Percentiles rank a stretch among this genome's conserved stretches.
These are phyloP conservation scores for Melocanna baccifera DNA, from an alignment of 176 grass and related monocot species.

Conservation along the genomic window DNA sequence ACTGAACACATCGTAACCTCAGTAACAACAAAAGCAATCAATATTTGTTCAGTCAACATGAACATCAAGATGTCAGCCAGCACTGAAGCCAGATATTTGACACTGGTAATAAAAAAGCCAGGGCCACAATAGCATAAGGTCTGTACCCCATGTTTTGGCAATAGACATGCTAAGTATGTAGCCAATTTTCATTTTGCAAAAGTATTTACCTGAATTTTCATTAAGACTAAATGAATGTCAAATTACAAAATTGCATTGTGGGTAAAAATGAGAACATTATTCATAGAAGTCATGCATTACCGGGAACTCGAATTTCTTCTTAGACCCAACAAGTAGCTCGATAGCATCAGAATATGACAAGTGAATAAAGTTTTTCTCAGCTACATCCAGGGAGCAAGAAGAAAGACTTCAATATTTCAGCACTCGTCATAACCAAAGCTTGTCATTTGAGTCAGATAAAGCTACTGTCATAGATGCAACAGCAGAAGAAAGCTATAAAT, in stretches of 20 bases:
- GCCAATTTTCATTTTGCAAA: constrained; percentile 12
- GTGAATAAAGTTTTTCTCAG: constrained; percentile 86
- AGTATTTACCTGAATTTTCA: not conserved
- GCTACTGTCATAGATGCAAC: not conserved
- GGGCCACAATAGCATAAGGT: not conserved
- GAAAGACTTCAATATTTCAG: constrained; percentile 28
- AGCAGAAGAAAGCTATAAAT: constrained; percentile 27
- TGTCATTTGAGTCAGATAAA: not conserved
- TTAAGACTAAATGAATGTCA: constrained; percentile 5
- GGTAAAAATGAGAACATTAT: constrained; percentile 10
- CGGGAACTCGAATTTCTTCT: constrained; percentile 91
- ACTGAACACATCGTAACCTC: not conserved
- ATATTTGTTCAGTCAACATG: constrained; percentile 2
- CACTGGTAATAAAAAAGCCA: not conserved
- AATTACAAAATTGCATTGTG: not conserved
- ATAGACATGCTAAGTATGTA: constrained; percentile 16
- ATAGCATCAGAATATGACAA: constrained; percentile 96
- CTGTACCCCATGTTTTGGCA: not conserved
- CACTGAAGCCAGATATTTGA: not conserved
- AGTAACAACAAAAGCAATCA: not conserved
- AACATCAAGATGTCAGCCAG: not conserved
- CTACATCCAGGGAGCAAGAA: constrained; percentile 72
- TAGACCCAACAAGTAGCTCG: constrained; percentile 73
- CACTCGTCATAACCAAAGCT: constrained; percentile 4
- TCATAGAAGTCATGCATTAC: constrained; percentile 43